phyloP scores from a whole-genome alignment of 208 protist species.

The Trypanosoma congolense region DNA sequence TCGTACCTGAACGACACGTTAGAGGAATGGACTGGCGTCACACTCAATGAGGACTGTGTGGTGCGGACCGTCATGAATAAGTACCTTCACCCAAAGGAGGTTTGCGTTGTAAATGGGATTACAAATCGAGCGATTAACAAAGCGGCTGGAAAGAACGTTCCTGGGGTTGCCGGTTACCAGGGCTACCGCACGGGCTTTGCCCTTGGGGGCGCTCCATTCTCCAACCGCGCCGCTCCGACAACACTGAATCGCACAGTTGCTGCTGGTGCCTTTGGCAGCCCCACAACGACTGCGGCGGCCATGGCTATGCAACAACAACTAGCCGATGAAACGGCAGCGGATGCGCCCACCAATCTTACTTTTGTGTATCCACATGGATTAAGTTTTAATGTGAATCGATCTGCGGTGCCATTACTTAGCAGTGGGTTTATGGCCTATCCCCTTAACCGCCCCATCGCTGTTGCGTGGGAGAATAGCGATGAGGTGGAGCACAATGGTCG shows the following conservation, averaged over 20 bases:
- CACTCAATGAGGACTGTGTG: conserved; percentile 92
- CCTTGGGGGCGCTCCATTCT: conserved; percentile 4
- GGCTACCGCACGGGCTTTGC: conserved; percentile 2
- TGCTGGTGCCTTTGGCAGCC: conserved; percentile 19
- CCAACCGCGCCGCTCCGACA: conserved; percentile 12
- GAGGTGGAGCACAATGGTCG: conserved; percentile 65
- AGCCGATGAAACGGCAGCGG: conserved; percentile 27
- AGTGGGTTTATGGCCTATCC: conserved; percentile 94
- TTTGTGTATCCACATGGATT: conserved; percentile 95
- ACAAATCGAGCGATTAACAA: conserved; percentile 94
- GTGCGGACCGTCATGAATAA: conserved; percentile 93
- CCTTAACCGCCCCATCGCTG: conserved; percentile 90
- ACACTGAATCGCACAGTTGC: conserved; percentile 65
- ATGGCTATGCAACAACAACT: conserved; percentile 30
- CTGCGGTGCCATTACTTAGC: conserved; percentile 90
- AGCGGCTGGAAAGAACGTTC: conserved; percentile 83
- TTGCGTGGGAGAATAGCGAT: conserved; percentile 68
- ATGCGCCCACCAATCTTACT: conserved; percentile 54
- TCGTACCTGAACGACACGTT: conserved; percentile 70
- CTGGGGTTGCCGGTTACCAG: conserved; percentile 31
- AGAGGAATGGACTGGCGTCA: conserved; percentile 90
- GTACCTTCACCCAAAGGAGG: conserved; percentile 96
- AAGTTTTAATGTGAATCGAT: conserved; percentile 92
- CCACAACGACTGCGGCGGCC: conserved; percentile 18
- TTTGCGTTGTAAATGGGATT: conserved; percentile 90